phyloP scores from a whole-genome alignment of 2,329 filamentous ascomycete species.

The Amylocarpus encephaloides region DNA sequence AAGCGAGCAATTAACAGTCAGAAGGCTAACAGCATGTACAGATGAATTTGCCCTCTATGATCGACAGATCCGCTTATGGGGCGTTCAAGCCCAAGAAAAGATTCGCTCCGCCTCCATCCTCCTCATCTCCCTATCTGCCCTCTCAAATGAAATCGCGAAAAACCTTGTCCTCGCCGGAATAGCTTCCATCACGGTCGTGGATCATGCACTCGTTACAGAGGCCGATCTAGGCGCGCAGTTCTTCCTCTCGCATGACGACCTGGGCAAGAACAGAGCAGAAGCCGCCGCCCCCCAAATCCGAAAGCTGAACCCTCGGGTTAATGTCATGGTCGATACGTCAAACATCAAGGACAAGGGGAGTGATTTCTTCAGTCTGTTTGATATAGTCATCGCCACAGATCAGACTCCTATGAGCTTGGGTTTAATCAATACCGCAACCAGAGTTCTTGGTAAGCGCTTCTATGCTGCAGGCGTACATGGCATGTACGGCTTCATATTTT shows the following conservation, averaged over 20 bases:
- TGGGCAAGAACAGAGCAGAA: conserved; percentile 80
- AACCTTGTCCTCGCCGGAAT: conserved; percentile 94
- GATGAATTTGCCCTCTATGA: conserved; percentile 98
- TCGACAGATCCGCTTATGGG: conserved; percentile 95
- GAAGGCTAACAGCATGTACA: conserved; percentile 28
- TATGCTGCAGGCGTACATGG: conserved; percentile 86
- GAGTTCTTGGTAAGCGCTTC: conserved; percentile 71
- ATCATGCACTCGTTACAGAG: conserved; percentile 68
- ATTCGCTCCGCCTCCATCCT: conserved; percentile 87
- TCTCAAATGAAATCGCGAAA: conserved; percentile 93
- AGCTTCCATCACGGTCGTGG: conserved; percentile 80
- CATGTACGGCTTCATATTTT: conserved; percentile 91
- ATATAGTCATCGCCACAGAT: conserved; percentile 86
- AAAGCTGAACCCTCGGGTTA: conserved; percentile 84
- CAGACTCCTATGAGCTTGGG: conserved; percentile 68
- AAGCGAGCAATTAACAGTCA: no score
- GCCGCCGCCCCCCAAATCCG: conserved; percentile 72
- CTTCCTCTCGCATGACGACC: conserved; percentile 61
- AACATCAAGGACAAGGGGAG: conserved; percentile 62
- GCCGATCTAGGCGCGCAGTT: conserved; percentile 79
- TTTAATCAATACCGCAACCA: conserved; percentile 79
- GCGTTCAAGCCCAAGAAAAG: conserved; percentile 87
- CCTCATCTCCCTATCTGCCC: conserved; percentile 77
- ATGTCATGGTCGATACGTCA: conserved; percentile 62
- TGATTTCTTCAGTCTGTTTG: conserved; percentile 72